These are phyloP conservation scores for Lepidium aucheri DNA, from an alignment of 345 rosid genomes.

Conservation along the genomic window DNA sequence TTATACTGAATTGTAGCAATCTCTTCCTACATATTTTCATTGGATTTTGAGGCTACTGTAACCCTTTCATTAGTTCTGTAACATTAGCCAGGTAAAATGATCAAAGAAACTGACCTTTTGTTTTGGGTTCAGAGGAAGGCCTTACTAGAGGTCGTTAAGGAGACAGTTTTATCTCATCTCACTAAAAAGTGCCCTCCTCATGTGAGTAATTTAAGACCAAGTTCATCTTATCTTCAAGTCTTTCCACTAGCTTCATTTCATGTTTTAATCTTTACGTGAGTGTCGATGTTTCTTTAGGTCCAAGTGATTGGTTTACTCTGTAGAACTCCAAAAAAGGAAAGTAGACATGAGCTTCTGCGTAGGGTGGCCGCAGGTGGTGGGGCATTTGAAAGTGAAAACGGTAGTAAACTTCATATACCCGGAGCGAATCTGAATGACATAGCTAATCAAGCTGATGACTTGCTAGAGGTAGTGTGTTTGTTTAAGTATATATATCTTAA, in stretches of 20 bases:
- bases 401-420: slow-evolving; percentile 81
- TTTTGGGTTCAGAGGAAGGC: slow-evolving; percentile 57
- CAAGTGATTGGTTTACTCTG: slow-evolving; percentile 93
- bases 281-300: slow-evolving; percentile 36
- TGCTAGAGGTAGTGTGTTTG: slow-evolving; percentile 55
- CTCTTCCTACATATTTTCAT: not conserved
- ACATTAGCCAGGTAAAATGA: not conserved
- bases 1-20: not conserved
- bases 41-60: not conserved
- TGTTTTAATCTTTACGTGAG: not conserved
- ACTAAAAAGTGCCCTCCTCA: slow-evolving; percentile 84
- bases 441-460: slow-evolving; percentile 92
- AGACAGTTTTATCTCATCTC: slow-evolving; percentile 77
- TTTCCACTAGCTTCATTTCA: not conserved
- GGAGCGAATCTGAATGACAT: slow-evolving; percentile 82
- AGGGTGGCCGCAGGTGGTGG: slow-evolving; percentile 97
- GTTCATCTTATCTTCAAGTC: not conserved
- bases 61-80: not conserved
- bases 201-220: slow-evolving; percentile 34
- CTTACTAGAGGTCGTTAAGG: slow-evolving; percentile 78
- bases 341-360: slow-evolving; percentile 83
- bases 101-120: slow-evolving; percentile 8
- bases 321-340: slow-evolving; percentile 79
- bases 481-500: not conserved
- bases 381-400: slow-evolving; percentile 58